A percentile compares a stretch with the other conserved stretches of the same genome.
phyloP scores from a whole-genome alignment of 345 rosid genomes.

The Populus euphratica region DNA sequence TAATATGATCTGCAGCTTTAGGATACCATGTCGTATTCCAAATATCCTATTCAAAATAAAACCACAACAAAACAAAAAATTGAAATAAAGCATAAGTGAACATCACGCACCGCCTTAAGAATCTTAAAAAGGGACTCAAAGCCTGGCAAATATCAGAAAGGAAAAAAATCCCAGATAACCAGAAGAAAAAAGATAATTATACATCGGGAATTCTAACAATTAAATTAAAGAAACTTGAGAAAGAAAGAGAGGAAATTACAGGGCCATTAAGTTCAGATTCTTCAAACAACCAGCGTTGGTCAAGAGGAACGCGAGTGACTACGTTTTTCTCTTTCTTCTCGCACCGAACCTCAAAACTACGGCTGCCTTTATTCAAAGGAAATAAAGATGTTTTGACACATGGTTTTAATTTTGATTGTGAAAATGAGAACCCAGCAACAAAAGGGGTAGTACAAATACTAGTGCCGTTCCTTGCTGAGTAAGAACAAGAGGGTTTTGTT shows the following conservation, averaged over 20 bases:
- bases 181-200: not conserved
- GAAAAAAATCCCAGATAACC: not conserved
- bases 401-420: not conserved
- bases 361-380: not conserved
- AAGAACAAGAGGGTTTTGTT: not conserved
- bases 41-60: conserved; percentile 54
- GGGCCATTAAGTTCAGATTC: conserved; percentile 31
- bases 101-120: not conserved
- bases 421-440: not conserved
- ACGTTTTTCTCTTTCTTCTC: conserved; percentile 6
- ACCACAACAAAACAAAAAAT: not conserved
- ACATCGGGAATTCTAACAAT: not conserved
- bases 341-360: conserved; percentile 14
- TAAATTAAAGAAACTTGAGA: too few species aligned
- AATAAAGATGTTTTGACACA: not conserved
- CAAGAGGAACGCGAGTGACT: conserved; percentile 23
- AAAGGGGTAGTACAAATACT: not conserved
- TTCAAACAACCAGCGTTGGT: conserved; percentile 35
- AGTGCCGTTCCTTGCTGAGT: not conserved
- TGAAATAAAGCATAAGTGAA: not conserved
- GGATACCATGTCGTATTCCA: conserved; percentile 99
- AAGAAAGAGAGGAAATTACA: conserved; percentile 3
- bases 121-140: not conserved
- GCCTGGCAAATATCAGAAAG: not conserved
- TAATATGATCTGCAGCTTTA: conserved; percentile 78